These are phyloP conservation scores for Triglochin maritima DNA, from an alignment of 106 monocot species.

Conservation along the genomic window DNA sequence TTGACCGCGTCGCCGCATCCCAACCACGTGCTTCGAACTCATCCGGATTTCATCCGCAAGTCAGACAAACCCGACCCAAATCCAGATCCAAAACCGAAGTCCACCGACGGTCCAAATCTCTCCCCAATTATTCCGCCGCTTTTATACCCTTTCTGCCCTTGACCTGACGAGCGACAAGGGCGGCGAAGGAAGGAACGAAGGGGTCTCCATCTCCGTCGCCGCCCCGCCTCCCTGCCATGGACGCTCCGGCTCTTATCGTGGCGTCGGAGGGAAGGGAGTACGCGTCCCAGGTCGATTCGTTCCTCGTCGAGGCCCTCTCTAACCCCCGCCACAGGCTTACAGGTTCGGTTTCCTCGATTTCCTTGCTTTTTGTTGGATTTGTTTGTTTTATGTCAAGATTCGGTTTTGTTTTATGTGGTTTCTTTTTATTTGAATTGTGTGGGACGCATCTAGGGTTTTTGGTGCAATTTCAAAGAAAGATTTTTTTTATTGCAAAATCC, in stretches of 20 bases:
- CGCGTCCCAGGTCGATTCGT: conserved; percentile 13
- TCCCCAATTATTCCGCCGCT: too few species aligned
- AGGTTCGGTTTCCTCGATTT: not conserved
- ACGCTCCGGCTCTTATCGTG: not conserved
- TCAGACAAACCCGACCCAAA: too few species aligned
- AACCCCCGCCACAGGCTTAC: conserved; percentile 21
- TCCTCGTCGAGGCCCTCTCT: conserved; percentile 25
- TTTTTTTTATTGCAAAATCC: not conserved
- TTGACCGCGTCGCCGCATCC: too few species aligned
- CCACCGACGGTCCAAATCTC: too few species aligned
- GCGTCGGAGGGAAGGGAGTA: not conserved
- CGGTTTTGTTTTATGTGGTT: too few species aligned
- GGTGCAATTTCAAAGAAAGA: not conserved
- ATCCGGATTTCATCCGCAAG: too few species aligned
- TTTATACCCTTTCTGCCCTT: not conserved
- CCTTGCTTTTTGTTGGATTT: not conserved
- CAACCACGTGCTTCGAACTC: too few species aligned
- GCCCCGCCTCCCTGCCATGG: too few species aligned
- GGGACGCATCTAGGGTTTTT: not conserved
- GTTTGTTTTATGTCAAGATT: not conserved
- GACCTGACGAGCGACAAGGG: not conserved
- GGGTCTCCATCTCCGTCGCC: too few species aligned
- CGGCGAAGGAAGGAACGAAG: not conserved
- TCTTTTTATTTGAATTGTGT: too few species aligned
- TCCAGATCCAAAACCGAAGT: too few species aligned